Conservation (phyloP, 768 basidiomycete species). For the Porpolomopsis calyptriformis region DNA sequence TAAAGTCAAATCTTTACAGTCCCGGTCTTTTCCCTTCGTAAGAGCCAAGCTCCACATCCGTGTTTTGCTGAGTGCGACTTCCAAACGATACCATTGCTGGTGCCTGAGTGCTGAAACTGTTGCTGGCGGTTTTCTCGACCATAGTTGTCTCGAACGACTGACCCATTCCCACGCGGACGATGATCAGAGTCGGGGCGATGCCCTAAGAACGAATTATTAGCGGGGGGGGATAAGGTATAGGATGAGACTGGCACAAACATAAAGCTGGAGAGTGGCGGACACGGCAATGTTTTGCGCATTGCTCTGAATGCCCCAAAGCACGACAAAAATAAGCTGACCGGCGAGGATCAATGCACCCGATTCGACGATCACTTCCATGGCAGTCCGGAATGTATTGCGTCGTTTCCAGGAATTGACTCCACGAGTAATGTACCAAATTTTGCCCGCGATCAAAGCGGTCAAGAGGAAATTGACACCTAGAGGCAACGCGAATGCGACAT, state of each 20-base stretch:
- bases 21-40: too few species aligned
- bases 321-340: conserved; percentile 30
- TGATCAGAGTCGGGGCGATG: conserved; percentile 12
- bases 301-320: conserved; percentile 24
- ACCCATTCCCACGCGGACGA: conserved; percentile 12
- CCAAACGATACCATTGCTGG: not conserved
- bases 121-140: not conserved
- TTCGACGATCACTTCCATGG: conserved; percentile 28
- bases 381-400: conserved; percentile 13
- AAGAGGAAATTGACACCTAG: conserved; percentile 32
- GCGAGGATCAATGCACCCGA: conserved; percentile 30
- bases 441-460: conserved; percentile 30
- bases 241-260: conserved; percentile 23
- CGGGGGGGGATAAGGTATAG: not conserved
- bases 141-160: conserved; percentile 1
- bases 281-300: conserved; percentile 27
- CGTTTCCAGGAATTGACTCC: conserved; percentile 6
- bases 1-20: too few species aligned
- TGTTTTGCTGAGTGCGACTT: not conserved
- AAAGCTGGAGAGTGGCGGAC: conserved; percentile 30
- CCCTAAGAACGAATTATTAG: conserved; percentile 6
- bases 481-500: conserved; percentile 28
- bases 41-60: not conserved
- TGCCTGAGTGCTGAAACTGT: not conserved
- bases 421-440: conserved; percentile 25